phyloP scores from a whole-genome alignment of 805 yeast species.

The Cyberlindnera euphorbiae region DNA sequence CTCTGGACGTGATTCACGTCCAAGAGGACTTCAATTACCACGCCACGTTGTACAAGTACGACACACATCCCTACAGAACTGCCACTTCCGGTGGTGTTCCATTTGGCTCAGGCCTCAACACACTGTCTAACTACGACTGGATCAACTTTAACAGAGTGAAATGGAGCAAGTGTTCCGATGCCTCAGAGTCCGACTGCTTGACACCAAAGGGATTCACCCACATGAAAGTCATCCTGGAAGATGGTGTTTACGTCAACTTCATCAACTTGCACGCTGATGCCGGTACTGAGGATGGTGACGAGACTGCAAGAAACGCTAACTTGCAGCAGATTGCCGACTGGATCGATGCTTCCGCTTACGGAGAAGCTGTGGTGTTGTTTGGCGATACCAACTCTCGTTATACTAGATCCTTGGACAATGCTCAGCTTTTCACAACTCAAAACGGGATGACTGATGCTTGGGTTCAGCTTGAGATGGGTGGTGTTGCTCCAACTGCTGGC shows the following conservation, averaged over 20 bases:
- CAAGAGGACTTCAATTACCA: slow-evolving; percentile 14
- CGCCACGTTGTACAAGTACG: slow-evolving; percentile 8
- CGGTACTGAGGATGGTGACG: slow-evolving; percentile 10
- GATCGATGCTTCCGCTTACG: slow-evolving; percentile 6
- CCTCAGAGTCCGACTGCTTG: slow-evolving; percentile 9
- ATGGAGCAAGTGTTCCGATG: slow-evolving; percentile 9
- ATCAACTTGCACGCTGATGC: slow-evolving; percentile 12
- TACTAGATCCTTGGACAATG: slow-evolving; percentile 7
- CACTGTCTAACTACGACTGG: slow-evolving; percentile 10
- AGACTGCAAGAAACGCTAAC: slow-evolving; percentile 6
- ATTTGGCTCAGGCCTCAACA: slow-evolving; percentile 10
- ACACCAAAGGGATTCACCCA: slow-evolving; percentile 13
- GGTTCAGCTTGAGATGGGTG: slow-evolving; percentile 4
- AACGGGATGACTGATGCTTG: slow-evolving; percentile 9
- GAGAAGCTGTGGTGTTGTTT: slow-evolving; percentile 8
- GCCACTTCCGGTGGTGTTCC: slow-evolving; percentile 11
- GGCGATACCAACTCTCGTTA: slow-evolving; percentile 12
- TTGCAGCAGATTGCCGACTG: slow-evolving; percentile 10
- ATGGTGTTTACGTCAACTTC: slow-evolving; percentile 8
- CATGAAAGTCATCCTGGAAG: slow-evolving; percentile 5
- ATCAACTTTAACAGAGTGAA: slow-evolving; percentile 8
- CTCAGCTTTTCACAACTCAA: slow-evolving; percentile 2
- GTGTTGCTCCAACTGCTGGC: slow-evolving; percentile 6
- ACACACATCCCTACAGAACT: slow-evolving; percentile 8
- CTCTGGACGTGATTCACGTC: slow-evolving; percentile 8